Base-by-base conservation (phyloP, 1,139 yeast species). In the Candida labiduridarum region DNA sequence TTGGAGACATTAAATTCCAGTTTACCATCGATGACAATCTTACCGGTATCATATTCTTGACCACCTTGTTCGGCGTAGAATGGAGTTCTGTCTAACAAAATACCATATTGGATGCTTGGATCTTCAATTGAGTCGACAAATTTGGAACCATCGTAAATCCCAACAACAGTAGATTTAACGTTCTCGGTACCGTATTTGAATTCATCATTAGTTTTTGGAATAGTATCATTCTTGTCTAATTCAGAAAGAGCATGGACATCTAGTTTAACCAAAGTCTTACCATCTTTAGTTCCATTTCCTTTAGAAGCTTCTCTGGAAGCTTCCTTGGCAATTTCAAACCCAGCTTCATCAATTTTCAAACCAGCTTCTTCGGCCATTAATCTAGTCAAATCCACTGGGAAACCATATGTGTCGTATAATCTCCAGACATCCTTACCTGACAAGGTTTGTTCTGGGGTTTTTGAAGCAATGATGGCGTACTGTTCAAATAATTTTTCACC, bases 21-120 rank as follows among this genome's bases (percentile, higher is more conserved):
- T 59, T 74, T 75, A 47, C 96, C 97, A 64, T 91, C 98, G 62
- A 90, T 84, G 47, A 91, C 94, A 58, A 94, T 78, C 69, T 83
- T 88, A 71, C 99, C 99, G 43, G 96, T 88, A 67, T 94, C 99
- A 65, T 81, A 87, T 71, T 90, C 97, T 78, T 94, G 99, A 65
- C 99, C 99, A 83, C 99, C 99, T 73, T 89, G 96, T 74, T 94
- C 99, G 47, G 99, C 98, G 65, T 94, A 94, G 73, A 94, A 90
- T 66, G 96, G 95, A 34, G 98, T 89, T 69, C 83, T 86, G 69
- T 94, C 96, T 55, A 94, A 79, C 50, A 94, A 69, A 50, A 94
- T 72, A 66, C 99, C 99, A 57, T 81, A 74, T 65, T 87, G 90
- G 60, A 79, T 76, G 44, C 78, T 71, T 22, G 72, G 56, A 45